Evolutionary conservation across 768 basidiomycete genomes (phyloP).

Genomic region (Boletus pseudopeckii): DNA sequence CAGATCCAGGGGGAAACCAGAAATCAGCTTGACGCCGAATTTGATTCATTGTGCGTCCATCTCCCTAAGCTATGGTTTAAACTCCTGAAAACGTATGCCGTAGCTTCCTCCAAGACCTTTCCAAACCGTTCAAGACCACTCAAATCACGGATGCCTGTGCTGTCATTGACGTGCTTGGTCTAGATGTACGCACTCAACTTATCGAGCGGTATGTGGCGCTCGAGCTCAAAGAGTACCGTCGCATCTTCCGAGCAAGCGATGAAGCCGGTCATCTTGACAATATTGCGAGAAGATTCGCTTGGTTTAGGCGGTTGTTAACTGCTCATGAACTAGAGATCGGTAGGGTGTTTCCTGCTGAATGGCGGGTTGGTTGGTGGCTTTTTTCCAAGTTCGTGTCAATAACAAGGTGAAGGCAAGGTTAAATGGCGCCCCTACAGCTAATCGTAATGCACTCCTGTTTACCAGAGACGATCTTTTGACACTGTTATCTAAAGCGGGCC

Average conservation of each 20-base stretch:
- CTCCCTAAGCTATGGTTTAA: background rate
- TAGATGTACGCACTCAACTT: conserved; percentile 75
- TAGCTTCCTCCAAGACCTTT: conserved; percentile 79
- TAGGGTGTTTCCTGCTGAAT: conserved; percentile 76
- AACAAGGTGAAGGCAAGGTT: conserved; percentile 55
- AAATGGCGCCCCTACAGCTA: background rate
- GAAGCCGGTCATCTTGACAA: conserved; percentile 98
- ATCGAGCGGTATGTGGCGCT: conserved; percentile 87
- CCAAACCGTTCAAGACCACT: conserved; percentile 59
- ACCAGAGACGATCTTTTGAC: conserved; percentile 79
- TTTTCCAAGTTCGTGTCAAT: conserved; percentile 86
- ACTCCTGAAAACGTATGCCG: background rate
- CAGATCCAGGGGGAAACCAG: conserved; percentile 82
- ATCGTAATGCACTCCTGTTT: background rate
- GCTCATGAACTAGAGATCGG: conserved; percentile 87
- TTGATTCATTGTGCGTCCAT: conserved; percentile 81
- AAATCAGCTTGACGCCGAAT: conserved; percentile 80
- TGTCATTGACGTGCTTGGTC: conserved; percentile 86
- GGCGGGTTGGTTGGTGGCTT: conserved; percentile 83
- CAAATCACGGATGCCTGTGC: conserved; percentile 79
- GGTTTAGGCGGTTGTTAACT: conserved; percentile 85
- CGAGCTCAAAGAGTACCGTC: conserved; percentile 92
- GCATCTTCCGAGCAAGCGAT: conserved; percentile 89
- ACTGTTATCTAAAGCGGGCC: conserved; percentile 73
- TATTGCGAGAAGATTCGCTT: conserved; percentile 86